Evolutionary conservation across 2,329 filamentous ascomycete species (phyloP).

Genomic region (Penicillium sp.): DNA sequence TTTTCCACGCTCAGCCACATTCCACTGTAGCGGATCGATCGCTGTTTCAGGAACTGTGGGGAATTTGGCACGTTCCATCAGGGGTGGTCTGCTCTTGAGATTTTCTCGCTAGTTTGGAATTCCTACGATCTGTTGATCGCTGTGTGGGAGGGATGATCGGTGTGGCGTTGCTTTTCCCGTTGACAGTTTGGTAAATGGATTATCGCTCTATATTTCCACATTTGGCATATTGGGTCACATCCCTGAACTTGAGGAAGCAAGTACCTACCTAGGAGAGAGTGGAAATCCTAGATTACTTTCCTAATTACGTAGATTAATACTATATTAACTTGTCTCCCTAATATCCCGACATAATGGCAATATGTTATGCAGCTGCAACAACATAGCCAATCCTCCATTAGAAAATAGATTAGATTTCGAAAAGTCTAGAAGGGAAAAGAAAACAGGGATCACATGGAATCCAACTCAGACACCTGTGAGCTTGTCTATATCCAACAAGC

Average conservation of each 20-base stretch:
- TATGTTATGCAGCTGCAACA: background rate
- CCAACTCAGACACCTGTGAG: background rate
- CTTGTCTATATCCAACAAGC: background rate
- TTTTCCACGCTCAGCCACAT: slow-evolving; percentile 15
- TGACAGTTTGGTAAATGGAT: background rate
- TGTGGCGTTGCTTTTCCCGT: background rate
- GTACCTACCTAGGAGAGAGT: background rate
- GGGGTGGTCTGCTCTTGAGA: slow-evolving; percentile 1
- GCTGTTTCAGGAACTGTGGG: slow-evolving; percentile 21
- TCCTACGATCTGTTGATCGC: background rate
- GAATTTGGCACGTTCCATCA: slow-evolving; percentile 12
- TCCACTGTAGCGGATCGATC: slow-evolving; percentile 6
- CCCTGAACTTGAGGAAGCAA: background rate
- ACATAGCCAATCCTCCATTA: background rate
- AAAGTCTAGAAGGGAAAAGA: background rate
- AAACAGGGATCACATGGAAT: background rate
- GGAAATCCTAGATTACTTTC: background rate
- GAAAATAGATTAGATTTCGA: background rate
- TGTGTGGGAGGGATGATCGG: background rate
- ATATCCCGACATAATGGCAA: background rate
- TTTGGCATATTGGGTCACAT: background rate
- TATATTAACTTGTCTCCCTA: slow-evolving; percentile 1
- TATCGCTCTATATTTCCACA: background rate
- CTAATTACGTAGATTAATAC: background rate
- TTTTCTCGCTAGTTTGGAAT: background rate